Conservation (phyloP, 2,329 filamentous ascomycete genomes). For the Neoarthrinium moseri region DNA sequence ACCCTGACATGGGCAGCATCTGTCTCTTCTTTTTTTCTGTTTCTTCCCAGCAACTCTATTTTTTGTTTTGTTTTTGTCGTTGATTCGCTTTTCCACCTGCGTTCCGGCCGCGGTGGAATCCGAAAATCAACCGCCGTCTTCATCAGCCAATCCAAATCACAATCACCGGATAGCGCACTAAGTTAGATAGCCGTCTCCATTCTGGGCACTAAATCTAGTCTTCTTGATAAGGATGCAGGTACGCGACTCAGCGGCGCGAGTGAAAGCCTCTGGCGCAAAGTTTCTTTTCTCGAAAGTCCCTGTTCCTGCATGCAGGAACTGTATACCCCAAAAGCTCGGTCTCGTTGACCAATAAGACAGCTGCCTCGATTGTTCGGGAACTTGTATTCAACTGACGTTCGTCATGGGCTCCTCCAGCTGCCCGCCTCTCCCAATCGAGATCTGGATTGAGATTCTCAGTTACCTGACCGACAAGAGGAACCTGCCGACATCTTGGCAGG, state of each 20-base stretch:
- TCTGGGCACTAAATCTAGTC: neutral
- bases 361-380: neutral
- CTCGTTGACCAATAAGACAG: neutral
- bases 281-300: neutral
- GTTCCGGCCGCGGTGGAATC: neutral
- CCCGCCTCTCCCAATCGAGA: neutral
- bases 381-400: neutral
- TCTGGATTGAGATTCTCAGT: constrained; percentile 4
- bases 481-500: neutral
- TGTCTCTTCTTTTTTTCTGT: neutral
- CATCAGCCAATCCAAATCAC: too few relatives aligned
- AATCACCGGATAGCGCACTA: neutral
- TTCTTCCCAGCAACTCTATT: neutral
- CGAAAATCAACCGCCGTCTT: neutral
- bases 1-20: neutral
- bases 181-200: neutral
- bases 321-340: too few relatives aligned
- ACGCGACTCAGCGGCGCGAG: neutral
- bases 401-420: neutral
- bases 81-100: neutral
- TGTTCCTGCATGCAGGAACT: neutral
- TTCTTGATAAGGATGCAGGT: too few relatives aligned
- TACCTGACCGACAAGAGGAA: neutral
- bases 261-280: neutral
- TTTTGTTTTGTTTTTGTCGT: neutral